Evolutionary conservation across 2,329 filamentous ascomycete species (phyloP).

Genomic region (Cadophora luteo-olivacea): DNA sequence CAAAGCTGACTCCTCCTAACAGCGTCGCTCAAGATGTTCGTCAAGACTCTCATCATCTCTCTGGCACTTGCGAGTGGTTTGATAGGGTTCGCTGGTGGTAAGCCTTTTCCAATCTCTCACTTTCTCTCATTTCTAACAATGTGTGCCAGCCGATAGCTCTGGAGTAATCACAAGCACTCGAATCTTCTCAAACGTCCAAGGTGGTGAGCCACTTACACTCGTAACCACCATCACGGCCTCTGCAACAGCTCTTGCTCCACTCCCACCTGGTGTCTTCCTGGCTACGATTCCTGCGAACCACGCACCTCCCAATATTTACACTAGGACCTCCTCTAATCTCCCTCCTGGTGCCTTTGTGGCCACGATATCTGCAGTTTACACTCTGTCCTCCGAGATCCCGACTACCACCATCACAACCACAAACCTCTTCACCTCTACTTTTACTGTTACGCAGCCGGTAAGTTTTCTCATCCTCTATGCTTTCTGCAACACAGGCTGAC

Average conservation of each 20-base stretch:
- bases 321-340: neutral
- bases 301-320: neutral
- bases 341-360: constrained; percentile 1
- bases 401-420: constrained; percentile 10
- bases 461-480: neutral
- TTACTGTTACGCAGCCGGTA: neutral
- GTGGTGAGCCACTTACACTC: neutral
- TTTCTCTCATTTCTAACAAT: neutral
- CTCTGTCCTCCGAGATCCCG: neutral
- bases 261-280: neutral
- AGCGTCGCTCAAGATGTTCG: constrained; percentile 8
- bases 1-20: neutral
- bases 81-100: neutral
- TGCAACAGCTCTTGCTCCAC: neutral
- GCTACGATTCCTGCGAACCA: neutral
- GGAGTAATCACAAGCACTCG: constrained; percentile 1
- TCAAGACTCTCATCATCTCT: neutral
- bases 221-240: constrained; percentile 1
- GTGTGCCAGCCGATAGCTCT: constrained; percentile 1
- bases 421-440: neutral
- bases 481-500: neutral
- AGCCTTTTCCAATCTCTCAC: no score
- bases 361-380: neutral
- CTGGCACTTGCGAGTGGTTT: neutral
- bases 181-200: constrained; percentile 7